Conservation (phyloP, 176 grass and related monocot species). For the Oryza coarctata region DNA sequence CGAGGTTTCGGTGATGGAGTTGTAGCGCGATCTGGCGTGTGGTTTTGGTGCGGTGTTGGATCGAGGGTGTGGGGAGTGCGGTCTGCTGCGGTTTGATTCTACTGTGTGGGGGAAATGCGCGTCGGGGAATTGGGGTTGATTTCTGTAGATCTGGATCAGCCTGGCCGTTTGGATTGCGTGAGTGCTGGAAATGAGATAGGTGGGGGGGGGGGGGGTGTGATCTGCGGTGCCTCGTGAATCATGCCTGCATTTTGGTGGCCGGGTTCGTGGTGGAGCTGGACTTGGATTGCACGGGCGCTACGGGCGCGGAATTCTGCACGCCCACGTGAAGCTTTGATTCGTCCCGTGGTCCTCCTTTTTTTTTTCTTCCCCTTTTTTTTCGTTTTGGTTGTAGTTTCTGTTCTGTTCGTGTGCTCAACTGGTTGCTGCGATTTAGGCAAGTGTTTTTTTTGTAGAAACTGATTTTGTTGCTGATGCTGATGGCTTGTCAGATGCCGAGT, state of each 20-base stretch:
- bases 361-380: too few species aligned
- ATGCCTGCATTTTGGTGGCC: constrained; percentile 9
- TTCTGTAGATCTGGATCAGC: constrained; percentile 28
- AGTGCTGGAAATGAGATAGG: neutral
- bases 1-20: neutral
- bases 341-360: neutral
- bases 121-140: neutral
- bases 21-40: neutral
- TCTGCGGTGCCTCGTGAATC: constrained; percentile 32
- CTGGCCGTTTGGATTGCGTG: neutral
- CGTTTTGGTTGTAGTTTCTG: neutral
- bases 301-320: neutral
- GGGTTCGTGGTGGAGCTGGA: neutral
- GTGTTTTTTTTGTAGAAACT: neutral
- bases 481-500: neutral
- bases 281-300: neutral
- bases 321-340: neutral
- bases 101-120: neutral
- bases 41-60: neutral
- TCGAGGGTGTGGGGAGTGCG: neutral
- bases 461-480: neutral
- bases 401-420: neutral
- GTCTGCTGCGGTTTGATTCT: neutral
- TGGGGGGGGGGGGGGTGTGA: neutral
- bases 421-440: neutral